Conservation (phyloP, 2,329 filamentous ascomycete species). For the Aspergillus alliaceus region DNA sequence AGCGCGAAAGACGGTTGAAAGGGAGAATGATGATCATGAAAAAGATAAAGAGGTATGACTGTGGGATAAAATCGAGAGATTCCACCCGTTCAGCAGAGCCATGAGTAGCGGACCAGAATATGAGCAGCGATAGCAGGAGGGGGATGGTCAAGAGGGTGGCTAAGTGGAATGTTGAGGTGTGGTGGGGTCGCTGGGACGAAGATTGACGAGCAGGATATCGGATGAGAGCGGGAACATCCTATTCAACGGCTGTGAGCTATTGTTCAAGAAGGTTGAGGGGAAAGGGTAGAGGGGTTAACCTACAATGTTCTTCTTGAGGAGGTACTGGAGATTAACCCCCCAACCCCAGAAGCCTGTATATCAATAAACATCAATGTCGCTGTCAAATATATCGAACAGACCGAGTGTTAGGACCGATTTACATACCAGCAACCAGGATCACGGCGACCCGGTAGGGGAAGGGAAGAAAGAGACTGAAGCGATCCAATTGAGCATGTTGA, state of each 20-base stretch:
- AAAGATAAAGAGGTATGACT: conserved; percentile 75
- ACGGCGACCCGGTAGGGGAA: conserved; percentile 87
- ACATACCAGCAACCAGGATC: conserved; percentile 77
- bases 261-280: background rate
- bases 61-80: conserved; percentile 80
- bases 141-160: conserved; percentile 73
- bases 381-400: background rate
- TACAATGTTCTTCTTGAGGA: conserved; percentile 74
- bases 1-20: conserved; percentile 65
- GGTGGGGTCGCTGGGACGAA: conserved; percentile 69
- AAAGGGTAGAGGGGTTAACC: conserved; percentile 23
- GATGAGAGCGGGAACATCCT: conserved; percentile 82
- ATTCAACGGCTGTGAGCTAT: conserved; percentile 18
- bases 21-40: conserved; percentile 72
- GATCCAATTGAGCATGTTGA: conserved; percentile 61
- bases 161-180: conserved; percentile 82
- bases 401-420: background rate
- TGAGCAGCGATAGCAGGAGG: conserved; percentile 67
- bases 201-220: conserved; percentile 77
- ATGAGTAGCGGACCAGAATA: conserved; percentile 82
- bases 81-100: conserved; percentile 69
- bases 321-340: conserved; percentile 87
- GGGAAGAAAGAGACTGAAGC: conserved; percentile 82
- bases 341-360: conserved; percentile 85
- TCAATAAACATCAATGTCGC: conserved; percentile 8